These are phyloP conservation scores for Hebeloma cylindrosporum DNA, from an alignment of 768 basidiomycete species.

Conservation along the genomic window DNA sequence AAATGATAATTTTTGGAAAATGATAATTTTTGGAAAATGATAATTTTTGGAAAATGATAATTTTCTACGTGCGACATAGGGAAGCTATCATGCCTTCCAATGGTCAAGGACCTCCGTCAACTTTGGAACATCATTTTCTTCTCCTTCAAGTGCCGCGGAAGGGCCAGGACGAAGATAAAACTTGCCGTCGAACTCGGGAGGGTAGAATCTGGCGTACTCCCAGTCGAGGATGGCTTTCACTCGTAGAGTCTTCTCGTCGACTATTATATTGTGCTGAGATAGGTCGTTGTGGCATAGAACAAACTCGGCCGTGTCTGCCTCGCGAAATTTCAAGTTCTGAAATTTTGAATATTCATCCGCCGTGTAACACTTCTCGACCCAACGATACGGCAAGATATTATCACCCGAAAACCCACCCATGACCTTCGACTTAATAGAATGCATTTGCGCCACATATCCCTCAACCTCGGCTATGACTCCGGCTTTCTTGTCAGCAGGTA, in stretches of 20 bases:
- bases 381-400: constrained; percentile 2
- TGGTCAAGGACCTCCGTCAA: no score
- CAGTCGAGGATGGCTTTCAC: constrained; percentile 8
- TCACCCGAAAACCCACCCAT: constrained; percentile 2
- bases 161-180: constrained; percentile 5
- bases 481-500: background rate
- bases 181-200: constrained; percentile 6
- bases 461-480: background rate
- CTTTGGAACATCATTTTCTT: no score
- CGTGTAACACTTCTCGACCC: no score
- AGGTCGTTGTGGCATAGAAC: constrained; percentile 7
- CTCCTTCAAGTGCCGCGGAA: constrained; percentile 1
- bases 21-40: no score
- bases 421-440: background rate
- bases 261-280: constrained; percentile 5
- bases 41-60: no score
- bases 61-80: no score
- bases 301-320: background rate
- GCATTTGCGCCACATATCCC: constrained; percentile 2
- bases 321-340: background rate
- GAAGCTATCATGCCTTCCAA: no score
- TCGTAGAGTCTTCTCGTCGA: constrained; percentile 3
- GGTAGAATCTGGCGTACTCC: constrained; percentile 11
- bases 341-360: background rate
- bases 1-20: no score